These are phyloP conservation scores for Protomyces macrosporus DNA, from an alignment of 1,139 yeast species.

Conservation along the genomic window DNA sequence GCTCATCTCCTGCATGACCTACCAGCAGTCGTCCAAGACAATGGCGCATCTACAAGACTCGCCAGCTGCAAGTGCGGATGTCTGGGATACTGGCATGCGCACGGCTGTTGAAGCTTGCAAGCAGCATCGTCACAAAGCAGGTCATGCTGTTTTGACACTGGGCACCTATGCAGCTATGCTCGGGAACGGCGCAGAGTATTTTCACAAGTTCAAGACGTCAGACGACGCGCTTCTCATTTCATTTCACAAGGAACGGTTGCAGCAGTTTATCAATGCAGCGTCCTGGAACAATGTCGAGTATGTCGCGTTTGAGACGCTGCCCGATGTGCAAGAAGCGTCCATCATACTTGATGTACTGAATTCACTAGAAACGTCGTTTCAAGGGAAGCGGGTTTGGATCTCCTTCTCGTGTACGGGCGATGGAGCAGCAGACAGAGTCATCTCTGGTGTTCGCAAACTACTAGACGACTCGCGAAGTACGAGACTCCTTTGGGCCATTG, in stretches of 20 bases:
- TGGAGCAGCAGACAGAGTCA: constrained; percentile 9
- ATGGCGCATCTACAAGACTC: constrained; percentile 3
- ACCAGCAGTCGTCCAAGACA: constrained; percentile 13
- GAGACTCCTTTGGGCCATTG: constrained; percentile 8
- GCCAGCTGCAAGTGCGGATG: background rate
- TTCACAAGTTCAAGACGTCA: background rate
- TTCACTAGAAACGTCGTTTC: background rate
- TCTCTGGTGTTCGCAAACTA: background rate
- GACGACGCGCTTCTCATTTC: background rate
- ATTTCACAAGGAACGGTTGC: constrained; percentile 7
- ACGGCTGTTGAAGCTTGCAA: background rate
- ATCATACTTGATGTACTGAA: constrained; percentile 13
- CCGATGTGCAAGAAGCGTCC: constrained; percentile 12
- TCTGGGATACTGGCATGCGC: constrained; percentile 16
- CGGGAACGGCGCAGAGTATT: constrained; percentile 15
- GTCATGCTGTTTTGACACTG: constrained; percentile 5
- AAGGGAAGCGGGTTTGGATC: constrained; percentile 6
- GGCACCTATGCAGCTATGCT: constrained; percentile 26
- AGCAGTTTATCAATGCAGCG: background rate
- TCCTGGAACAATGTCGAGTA: background rate
- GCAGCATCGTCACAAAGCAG: background rate
- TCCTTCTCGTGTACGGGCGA: constrained; percentile 18
- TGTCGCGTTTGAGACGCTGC: constrained; percentile 23
- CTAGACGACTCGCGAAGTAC: background rate
- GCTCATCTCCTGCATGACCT: constrained; percentile 23